phyloP scores from a whole-genome alignment of 2,329 filamentous ascomycete species.

The Xylaria sp. region DNA sequence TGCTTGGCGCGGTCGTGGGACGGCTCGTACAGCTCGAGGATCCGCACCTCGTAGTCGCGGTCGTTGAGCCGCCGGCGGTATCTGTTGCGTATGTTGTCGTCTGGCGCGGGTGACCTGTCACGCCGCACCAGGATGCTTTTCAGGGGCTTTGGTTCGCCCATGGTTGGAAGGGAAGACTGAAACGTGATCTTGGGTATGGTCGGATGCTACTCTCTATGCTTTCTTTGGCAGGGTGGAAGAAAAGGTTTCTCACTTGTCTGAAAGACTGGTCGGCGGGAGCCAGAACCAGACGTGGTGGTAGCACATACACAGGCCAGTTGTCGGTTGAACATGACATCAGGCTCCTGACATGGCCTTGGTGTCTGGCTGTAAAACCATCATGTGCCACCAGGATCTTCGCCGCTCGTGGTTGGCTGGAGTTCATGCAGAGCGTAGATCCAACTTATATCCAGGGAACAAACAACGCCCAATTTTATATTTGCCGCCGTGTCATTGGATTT shows the following conservation, averaged over 20 bases:
- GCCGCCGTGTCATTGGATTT: neutral
- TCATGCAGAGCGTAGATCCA: neutral
- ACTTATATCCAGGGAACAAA: neutral
- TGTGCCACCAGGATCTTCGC: neutral
- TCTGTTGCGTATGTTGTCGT: neutral
- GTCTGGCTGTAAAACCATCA: neutral
- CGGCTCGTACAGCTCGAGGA: conserved; percentile 6
- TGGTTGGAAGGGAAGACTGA: no score
- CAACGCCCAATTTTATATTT: no score
- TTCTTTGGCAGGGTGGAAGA: no score
- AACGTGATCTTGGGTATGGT: no score
- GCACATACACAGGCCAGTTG: neutral
- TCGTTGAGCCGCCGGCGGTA: conserved; percentile 4
- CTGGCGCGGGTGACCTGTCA: no score
- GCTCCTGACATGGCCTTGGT: neutral
- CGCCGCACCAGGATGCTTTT: neutral
- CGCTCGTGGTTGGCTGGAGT: neutral
- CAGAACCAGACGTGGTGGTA: neutral
- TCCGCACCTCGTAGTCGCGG: conserved; percentile 6
- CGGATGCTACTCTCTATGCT: no score
- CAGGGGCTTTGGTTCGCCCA: neutral
- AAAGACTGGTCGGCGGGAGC: neutral
- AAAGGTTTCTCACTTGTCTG: no score
- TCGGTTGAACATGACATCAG: neutral
- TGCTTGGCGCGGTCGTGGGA: neutral